Evolutionary conservation across 495 filamentous ascomycete genomes (phyloP), one percentile per base, ranked within the genome.

Genomic region (Parathielavia appendiculata): DNA sequence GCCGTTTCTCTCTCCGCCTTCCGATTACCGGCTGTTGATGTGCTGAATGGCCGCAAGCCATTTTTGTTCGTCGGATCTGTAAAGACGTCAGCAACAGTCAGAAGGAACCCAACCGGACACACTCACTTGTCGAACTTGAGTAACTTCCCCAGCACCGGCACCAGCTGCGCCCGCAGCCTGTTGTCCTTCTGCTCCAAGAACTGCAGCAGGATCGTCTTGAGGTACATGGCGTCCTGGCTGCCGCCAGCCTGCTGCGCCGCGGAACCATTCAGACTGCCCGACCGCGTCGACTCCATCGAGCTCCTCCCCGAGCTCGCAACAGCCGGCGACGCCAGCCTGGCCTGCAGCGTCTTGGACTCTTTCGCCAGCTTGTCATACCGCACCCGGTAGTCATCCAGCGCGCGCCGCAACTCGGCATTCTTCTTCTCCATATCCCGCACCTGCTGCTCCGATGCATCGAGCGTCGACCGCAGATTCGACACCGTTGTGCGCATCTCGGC

Each of bases 101-200:
- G 17, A 22, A 10, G 14, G 6, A 34, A 34, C 5, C 26, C 16
- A 23, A 4, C 1, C 13, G 13, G 13, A 11, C 22, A 1, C 22
- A 76, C 89, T 71, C 73, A 95, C 89, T 85, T 83, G 69, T 97
- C 90, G 75, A 97, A 96, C 71, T 90, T 87, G 58, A 98, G 79
- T 64, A 97, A 73, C 83, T 90, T 92, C 48, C 89, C 91, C 49
- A 98, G 70, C 13, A 96, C 91, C 14, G 92, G 93, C 23, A 98
- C 87, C 51, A 98, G 78, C 77, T 96, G 91, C 68, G 86, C 83
- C 70, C 95, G 88, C 58, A 91, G 82, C 69, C 83, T 90, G 75
- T 92, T 95, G 66, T 98, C 93, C 75, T 85, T 90, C 69, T 93
- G 88, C 77, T 97, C 91, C 68, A 98, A 71, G 65, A 98, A 97